A percentile compares a stretch with the other conserved stretches of the same genome.
phyloP scores from a whole-genome alignment of 352 stramenopile species.

The Phytophthora brassicae region DNA sequence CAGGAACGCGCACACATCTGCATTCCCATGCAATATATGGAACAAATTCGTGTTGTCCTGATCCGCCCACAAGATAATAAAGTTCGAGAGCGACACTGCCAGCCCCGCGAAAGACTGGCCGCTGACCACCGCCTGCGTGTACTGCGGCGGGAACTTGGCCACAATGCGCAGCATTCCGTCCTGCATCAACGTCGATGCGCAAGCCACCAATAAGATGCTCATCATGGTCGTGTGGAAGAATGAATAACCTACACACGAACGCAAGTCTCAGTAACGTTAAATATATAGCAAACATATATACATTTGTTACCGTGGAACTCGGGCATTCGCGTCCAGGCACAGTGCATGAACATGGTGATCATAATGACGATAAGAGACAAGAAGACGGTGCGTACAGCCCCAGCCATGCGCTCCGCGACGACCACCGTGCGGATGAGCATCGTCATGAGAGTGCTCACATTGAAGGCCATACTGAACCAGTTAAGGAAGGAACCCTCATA shows the following conservation, averaged over 20 bases:
- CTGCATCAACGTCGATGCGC: slow-evolving; percentile 76
- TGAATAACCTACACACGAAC: slow-evolving; percentile 18
- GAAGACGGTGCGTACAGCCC: slow-evolving; percentile 62
- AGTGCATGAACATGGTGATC: slow-evolving; percentile 72
- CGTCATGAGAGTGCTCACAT: slow-evolving; percentile 73
- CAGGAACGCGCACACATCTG: slow-evolving; percentile 67
- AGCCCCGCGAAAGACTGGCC: slow-evolving; percentile 79
- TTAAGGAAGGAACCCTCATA: slow-evolving; percentile 85
- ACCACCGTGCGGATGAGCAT: slow-evolving; percentile 73
- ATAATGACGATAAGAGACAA: slow-evolving; percentile 69
- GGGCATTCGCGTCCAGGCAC: slow-evolving; percentile 68
- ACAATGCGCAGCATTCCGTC: slow-evolving; percentile 79
- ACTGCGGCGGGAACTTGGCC: slow-evolving; percentile 70
- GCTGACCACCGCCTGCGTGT: slow-evolving; percentile 77
- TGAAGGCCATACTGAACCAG: slow-evolving; percentile 87
- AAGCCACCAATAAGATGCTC: slow-evolving; percentile 71
- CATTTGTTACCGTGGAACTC: slow-evolving; percentile 50
- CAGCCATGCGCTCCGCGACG: slow-evolving; percentile 62
- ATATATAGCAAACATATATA: no score
- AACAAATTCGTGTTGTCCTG: slow-evolving; percentile 25
- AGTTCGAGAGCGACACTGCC: slow-evolving; percentile 70
- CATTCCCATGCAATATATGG: slow-evolving; percentile 36
- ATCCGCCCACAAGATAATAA: slow-evolving; percentile 62
- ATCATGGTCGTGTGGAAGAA: slow-evolving; percentile 82
- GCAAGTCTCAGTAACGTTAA: neutral